Conservation (phyloP, 2,329 filamentous ascomycete genomes). For the Teratosphaeria pseudoeucalypti region DNA sequence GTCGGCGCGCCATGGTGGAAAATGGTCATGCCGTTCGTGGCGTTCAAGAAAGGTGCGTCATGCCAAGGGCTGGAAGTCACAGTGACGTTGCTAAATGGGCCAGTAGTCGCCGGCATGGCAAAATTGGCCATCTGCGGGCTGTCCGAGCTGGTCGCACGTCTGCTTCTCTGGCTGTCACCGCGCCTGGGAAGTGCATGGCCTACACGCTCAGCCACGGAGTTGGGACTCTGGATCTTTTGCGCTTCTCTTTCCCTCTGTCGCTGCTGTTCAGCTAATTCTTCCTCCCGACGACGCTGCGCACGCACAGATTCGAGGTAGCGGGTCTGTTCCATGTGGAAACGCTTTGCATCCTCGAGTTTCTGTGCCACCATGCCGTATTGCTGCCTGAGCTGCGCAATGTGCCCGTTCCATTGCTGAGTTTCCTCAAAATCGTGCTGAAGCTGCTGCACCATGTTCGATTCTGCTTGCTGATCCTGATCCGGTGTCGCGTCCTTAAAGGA, state of each 20-base stretch:
- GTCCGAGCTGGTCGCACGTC: slow-evolving; percentile 26
- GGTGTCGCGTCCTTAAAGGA: slow-evolving; percentile 47
- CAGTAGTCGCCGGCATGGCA: slow-evolving; percentile 23
- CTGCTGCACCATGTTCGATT: slow-evolving; percentile 24
- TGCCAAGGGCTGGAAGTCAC: slow-evolving; percentile 10
- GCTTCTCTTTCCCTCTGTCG: slow-evolving; percentile 27
- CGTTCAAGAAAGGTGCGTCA: slow-evolving; percentile 44
- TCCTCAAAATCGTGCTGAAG: slow-evolving; percentile 31
- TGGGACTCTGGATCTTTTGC: slow-evolving; percentile 11
- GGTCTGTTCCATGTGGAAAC: slow-evolving; percentile 36
- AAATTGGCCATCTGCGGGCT: slow-evolving; percentile 18
- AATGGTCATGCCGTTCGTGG: slow-evolving; percentile 53
- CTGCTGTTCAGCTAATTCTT: slow-evolving; percentile 27
- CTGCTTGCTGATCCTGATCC: slow-evolving; percentile 13
- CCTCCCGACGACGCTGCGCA: slow-evolving; percentile 21
- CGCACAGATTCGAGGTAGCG: slow-evolving; percentile 19
- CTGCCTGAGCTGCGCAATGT: slow-evolving; percentile 18
- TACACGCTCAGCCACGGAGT: slow-evolving; percentile 7
- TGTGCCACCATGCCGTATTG: slow-evolving; percentile 22
- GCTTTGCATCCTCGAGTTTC: slow-evolving; percentile 23
- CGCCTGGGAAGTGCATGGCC: slow-evolving; percentile 5
- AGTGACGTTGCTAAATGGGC: background rate
- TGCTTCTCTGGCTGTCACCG: slow-evolving; percentile 31
- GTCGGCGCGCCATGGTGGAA: slow-evolving; percentile 24
- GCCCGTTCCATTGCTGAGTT: slow-evolving; percentile 29